A percentile compares a stretch with the other conserved stretches of the same genome.
These are phyloP conservation scores for Xylaria sp. DNA, from an alignment of 2,329 filamentous ascomycete genomes.

Conservation along the genomic window DNA sequence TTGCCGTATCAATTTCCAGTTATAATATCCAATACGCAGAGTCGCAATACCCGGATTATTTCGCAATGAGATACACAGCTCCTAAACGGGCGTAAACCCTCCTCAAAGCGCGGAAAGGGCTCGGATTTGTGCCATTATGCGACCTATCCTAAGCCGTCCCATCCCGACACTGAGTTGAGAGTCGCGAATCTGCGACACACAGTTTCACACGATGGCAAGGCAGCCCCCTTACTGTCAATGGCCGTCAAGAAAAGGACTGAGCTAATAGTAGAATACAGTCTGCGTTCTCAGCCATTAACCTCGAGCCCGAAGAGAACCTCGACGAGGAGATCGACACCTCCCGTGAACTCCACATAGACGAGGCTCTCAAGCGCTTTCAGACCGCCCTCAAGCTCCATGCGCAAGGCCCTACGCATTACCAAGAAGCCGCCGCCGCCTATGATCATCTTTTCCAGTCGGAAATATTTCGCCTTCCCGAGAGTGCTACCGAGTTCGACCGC, in stretches of 20 bases:
- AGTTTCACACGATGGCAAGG: constrained; percentile 26
- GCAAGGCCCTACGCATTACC: constrained; percentile 77
- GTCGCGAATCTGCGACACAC: constrained; percentile 3
- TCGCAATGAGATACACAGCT: background rate
- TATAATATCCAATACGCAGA: too few relatives aligned
- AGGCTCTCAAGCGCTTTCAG: constrained; percentile 94
- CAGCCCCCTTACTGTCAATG: background rate
- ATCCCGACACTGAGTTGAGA: background rate
- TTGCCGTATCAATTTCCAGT: too few relatives aligned
- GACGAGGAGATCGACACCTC: constrained; percentile 95
- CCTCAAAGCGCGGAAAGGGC: background rate
- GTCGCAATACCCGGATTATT: background rate
- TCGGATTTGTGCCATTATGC: constrained; percentile 19
- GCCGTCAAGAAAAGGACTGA: background rate
- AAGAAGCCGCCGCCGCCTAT: constrained; percentile 82
- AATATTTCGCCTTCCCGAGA: constrained; percentile 91
- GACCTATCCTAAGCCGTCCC: constrained; percentile 1
- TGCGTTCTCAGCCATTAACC: constrained; percentile 86
- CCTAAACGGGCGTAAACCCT: background rate
- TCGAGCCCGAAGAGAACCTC: constrained; percentile 88
- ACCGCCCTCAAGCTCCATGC: constrained; percentile 88
- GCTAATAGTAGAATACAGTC: constrained; percentile 49
- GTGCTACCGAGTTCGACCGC: constrained; percentile 80
- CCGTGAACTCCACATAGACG: constrained; percentile 91
- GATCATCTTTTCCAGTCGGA: constrained; percentile 85